Evolutionary conservation across 768 basidiomycete genomes (phyloP).

Genomic region (Termitomyces sp.): DNA sequence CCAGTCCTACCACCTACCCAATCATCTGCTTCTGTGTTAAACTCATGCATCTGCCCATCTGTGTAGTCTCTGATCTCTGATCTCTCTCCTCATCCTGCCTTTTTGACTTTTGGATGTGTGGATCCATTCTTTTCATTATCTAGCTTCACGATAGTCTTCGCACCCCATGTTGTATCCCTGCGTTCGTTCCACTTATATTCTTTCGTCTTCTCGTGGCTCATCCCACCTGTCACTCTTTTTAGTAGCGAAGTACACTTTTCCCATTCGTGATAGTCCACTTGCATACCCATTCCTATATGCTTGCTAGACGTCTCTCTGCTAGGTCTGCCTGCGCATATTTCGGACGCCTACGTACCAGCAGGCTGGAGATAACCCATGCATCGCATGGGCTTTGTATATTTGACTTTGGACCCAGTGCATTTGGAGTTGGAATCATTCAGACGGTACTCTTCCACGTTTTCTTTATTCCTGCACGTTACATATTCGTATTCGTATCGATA

Average conservation of each 20-base stretch:
- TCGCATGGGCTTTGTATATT: neutral
- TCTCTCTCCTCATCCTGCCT: neutral
- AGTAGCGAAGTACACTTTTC: neutral
- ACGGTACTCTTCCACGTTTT: neutral
- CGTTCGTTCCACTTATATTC: slow-evolving; percentile 2
- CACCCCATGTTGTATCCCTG: neutral
- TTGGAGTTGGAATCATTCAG: slow-evolving; percentile 7
- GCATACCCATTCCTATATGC: slow-evolving; percentile 4
- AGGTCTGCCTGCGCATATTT: neutral
- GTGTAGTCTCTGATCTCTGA: neutral
- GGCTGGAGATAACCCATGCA: neutral
- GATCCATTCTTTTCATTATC: slow-evolving; percentile 3
- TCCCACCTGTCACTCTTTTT: neutral
- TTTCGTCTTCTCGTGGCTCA: neutral
- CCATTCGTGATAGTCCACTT: neutral
- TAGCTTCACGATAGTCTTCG: neutral
- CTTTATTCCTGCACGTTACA: slow-evolving; percentile 1
- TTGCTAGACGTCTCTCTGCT: neutral
- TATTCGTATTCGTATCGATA: slow-evolving; percentile 5
- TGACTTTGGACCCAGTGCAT: slow-evolving; percentile 3
- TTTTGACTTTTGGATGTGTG: slow-evolving; percentile 10
- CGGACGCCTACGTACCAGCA: slow-evolving; percentile 1
- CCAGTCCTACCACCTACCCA: neutral
- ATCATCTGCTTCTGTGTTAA: slow-evolving; percentile 4
- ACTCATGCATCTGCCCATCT: slow-evolving; percentile 6